These are phyloP conservation scores for Chlamydomonas sp. DNA, from an alignment of 139 green algal genomes.

Conservation along the genomic window DNA sequence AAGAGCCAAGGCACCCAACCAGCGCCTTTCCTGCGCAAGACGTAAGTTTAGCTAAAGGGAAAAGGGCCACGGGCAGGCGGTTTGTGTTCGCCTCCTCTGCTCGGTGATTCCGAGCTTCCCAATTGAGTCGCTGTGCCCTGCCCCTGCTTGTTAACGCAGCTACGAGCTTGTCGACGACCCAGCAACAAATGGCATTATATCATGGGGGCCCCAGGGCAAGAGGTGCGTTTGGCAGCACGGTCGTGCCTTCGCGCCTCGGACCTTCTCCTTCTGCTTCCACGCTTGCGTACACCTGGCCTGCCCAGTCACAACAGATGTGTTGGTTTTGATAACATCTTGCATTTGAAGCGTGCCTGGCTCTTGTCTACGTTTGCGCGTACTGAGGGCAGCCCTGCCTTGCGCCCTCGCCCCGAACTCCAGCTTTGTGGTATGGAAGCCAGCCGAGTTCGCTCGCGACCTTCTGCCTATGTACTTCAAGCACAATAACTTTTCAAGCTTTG, in stretches of 20 bases:
- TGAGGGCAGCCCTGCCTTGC: too few relatives aligned
- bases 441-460: slow-evolving; percentile 90
- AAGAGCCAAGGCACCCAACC: slow-evolving; percentile 8
- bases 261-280: background rate
- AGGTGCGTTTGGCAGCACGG: slow-evolving; percentile 64
- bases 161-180: slow-evolving; percentile 95
- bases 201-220: slow-evolving; percentile 83
- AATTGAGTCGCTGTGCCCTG: background rate
- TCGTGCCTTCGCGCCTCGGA: background rate
- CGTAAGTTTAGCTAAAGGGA: slow-evolving; percentile 44
- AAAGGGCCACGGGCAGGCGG: too few relatives aligned
- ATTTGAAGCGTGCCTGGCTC: background rate
- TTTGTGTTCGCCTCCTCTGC: too few relatives aligned
- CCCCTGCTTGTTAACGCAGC: slow-evolving; percentile 52
- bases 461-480: slow-evolving; percentile 97
- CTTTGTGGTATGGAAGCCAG: slow-evolving; percentile 93
- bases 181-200: slow-evolving; percentile 81
- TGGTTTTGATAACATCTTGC: background rate
- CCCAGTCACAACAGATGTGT: too few relatives aligned
- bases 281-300: too few relatives aligned
- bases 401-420: slow-evolving; percentile 39
- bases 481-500: slow-evolving; percentile 94
- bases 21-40: slow-evolving; percentile 76
- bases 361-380: too few relatives aligned
- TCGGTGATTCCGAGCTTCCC: too few relatives aligned